A percentile compares a stretch with the other conserved stretches of the same genome.
These are phyloP conservation scores for Fraxinus baroniana DNA, from an alignment of 305 asterid genomes.

Conservation along the genomic window DNA sequence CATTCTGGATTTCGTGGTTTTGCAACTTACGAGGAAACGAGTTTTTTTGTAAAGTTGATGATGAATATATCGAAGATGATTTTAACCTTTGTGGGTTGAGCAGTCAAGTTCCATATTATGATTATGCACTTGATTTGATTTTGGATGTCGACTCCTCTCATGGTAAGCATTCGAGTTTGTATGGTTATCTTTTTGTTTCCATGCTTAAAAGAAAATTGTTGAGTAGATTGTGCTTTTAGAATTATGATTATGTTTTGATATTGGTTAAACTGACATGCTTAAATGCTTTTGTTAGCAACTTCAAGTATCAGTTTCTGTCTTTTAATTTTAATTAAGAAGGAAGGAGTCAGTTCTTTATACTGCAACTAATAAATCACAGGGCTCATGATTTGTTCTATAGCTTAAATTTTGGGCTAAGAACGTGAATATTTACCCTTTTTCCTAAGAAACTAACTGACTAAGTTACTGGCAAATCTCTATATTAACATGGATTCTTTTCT, in stretches of 20 bases:
- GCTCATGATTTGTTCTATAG: background rate
- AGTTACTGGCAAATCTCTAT: background rate
- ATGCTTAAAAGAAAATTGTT: background rate
- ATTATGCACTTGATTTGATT: slow-evolving; percentile 55
- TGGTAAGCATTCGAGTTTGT: slow-evolving; percentile 33
- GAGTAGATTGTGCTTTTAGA: slow-evolving; percentile 9
- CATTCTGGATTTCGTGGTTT: slow-evolving; percentile 67
- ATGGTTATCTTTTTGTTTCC: background rate
- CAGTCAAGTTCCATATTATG: slow-evolving; percentile 62
- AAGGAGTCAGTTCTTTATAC: background rate
- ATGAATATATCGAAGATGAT: slow-evolving; percentile 60
- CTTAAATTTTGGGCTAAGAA: background rate
- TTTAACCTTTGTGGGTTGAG: slow-evolving; percentile 66
- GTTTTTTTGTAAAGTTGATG: slow-evolving; percentile 63
- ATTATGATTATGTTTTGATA: background rate
- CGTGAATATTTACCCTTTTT: background rate
- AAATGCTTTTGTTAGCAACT: too few species aligned
- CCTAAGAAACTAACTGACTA: background rate
- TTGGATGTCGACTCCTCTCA: slow-evolving; percentile 62
- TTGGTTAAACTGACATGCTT: background rate
- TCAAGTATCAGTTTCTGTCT: background rate
- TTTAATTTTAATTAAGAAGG: background rate
- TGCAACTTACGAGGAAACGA: slow-evolving; percentile 69
- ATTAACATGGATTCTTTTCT: background rate
- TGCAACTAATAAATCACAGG: background rate